Conservation (phyloP, 768 basidiomycete genomes). For the Lentinula raphanica region DNA sequence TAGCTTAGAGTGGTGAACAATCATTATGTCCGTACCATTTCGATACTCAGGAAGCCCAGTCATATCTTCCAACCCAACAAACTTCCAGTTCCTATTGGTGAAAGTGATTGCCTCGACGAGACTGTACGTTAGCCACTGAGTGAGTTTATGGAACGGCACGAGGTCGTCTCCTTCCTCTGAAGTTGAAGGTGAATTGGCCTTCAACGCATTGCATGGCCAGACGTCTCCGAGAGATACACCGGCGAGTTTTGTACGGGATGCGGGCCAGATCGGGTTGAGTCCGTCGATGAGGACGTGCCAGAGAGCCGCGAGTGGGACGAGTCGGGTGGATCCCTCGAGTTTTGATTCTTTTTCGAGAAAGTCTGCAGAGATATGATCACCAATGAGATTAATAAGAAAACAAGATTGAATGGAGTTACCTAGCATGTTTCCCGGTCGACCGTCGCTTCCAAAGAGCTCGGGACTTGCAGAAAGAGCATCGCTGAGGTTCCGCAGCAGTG, state of each 20-base stretch:
- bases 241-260: conserved; percentile 59
- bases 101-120: conserved; percentile 80
- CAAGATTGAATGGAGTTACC: too few species aligned
- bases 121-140: conserved; percentile 90
- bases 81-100: conserved; percentile 69
- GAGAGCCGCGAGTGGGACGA: conserved; percentile 66
- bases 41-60: conserved; percentile 95
- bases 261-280: conserved; percentile 86
- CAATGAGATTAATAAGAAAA: too few species aligned
- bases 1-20: too few species aligned
- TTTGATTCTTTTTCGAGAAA: conserved; percentile 59
- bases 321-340: conserved; percentile 31
- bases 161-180: conserved; percentile 54
- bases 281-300: conserved; percentile 83
- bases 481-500: conserved; percentile 68
- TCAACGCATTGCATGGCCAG: conserved; percentile 79
- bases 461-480: conserved; percentile 62
- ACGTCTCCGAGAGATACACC: conserved; percentile 83
- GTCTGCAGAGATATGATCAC: too few species aligned
- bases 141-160: conserved; percentile 95
- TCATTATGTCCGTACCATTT: conserved; percentile 55
- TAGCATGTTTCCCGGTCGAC: conserved; percentile 77
- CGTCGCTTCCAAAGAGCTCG: conserved; percentile 66
- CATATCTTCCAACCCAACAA: conserved; percentile 80
- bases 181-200: conserved; percentile 14